Base-by-base conservation (phyloP, 2,329 filamentous ascomycete species). In the Epicoccum nigrum region DNA sequence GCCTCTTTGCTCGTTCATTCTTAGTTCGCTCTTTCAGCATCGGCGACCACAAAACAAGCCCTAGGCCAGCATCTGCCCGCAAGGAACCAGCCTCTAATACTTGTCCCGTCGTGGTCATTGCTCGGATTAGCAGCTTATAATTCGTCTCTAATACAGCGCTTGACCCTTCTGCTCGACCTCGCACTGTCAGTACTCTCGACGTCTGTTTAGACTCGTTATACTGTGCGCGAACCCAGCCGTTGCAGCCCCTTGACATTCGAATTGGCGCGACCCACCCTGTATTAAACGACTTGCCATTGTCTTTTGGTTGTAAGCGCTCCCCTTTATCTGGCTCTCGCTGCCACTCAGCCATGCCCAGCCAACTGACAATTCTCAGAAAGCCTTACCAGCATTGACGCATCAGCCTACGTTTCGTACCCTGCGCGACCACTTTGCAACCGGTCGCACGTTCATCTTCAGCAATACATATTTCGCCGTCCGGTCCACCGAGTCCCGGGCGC, bases 401-500 rank as follows among this genome's bases (percentile, higher is more conserved):
- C 42, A 60, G 31, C 55, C 52, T 66, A 61, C 51, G 15, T 62
- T 70, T 68, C 59, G 33, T 53, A 55, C 51, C 55, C 54, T 45
- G 40, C 45, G 56, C 61, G 51, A 59, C 58, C 60, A 54, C 44
- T 34, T 59, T 62, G 59, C 63, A 59, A 58, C 59, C 56, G 57
- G 61, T 60, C 65, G 60, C 56, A 61, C 53, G 56, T 66, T 63
- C 64, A 65, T 56, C 62, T 71, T 73, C 67, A 65, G 54, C 60
- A 67, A 54, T 68, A 68, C 60, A 68, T 68, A 69, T 65, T 70
- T 70, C 59, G 65, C 64, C 61, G 72, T 75, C 72, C 73, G 70
- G 69, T 71, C 63, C 68, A 66, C 60, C 46, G 67, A 68, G 63
- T 67, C 71, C 77, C 79, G 83, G 81, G 80, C 81, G 79, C 67